These are phyloP conservation scores for Candida ovalis DNA, from an alignment of 805 yeast genomes.

Conservation along the genomic window DNA sequence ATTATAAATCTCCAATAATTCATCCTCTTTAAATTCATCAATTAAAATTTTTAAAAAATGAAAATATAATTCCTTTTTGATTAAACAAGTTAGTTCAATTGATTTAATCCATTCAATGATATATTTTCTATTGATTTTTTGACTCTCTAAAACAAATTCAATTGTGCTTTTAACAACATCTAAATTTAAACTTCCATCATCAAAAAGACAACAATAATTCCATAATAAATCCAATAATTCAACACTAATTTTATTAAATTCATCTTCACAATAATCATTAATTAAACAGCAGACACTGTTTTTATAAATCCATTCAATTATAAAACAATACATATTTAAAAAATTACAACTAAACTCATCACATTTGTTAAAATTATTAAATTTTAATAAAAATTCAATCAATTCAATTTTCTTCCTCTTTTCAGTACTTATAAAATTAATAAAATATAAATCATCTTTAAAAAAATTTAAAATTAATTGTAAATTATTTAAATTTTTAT, in stretches of 20 bases:
- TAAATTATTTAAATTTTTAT: not conserved
- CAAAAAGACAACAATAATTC: not conserved
- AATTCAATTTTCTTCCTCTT: not conserved
- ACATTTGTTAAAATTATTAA: not conserved
- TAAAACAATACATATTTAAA: not conserved
- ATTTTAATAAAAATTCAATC: not conserved
- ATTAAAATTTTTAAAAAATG: too few species aligned
- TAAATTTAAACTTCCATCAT: not conserved
- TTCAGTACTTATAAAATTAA: not conserved
- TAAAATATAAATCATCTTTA: not conserved
- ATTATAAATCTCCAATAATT: slow-evolving; percentile 12
- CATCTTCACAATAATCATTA: not conserved
- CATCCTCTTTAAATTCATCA: too few species aligned
- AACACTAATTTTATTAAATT: not conserved
- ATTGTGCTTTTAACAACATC: slow-evolving; percentile 6
- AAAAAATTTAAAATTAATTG: not conserved
- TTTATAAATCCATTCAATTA: not conserved
- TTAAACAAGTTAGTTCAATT: slow-evolving; percentile 9
- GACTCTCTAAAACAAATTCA: slow-evolving; percentile 10
- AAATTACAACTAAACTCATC: too few species aligned
- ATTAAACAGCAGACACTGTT: not conserved
- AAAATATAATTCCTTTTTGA: slow-evolving; percentile 4
- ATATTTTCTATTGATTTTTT: slow-evolving; percentile 2
- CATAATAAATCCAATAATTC: not conserved
- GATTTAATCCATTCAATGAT: slow-evolving; percentile 12